Percentiles rank a stretch among this genome's conserved stretches.
These are phyloP conservation scores for Huntiella omanensis DNA, from an alignment of 2,329 filamentous ascomycete species.

Conservation along the genomic window DNA sequence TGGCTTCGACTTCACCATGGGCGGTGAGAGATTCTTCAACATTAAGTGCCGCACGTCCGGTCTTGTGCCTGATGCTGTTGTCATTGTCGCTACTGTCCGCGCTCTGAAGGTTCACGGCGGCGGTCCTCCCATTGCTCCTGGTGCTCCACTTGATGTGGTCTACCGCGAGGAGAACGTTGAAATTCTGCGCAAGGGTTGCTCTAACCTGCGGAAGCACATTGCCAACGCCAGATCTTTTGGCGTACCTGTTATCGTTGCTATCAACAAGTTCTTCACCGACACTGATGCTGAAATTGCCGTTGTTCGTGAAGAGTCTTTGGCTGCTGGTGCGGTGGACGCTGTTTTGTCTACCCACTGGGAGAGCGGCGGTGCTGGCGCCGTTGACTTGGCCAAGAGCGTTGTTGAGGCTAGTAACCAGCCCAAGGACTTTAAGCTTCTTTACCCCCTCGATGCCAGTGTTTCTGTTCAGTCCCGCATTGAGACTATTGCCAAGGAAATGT, in stretches of 20 bases:
- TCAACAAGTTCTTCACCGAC: conserved; percentile 92
- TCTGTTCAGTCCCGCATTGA: conserved; percentile 79
- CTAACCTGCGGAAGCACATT: conserved; percentile 93
- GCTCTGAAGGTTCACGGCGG: conserved; percentile 95
- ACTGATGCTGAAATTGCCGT: conserved; percentile 81
- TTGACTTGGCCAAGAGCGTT: conserved; percentile 75
- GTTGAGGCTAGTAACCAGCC: conserved; percentile 66
- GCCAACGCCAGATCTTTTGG: conserved; percentile 76
- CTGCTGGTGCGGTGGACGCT: conserved; percentile 84
- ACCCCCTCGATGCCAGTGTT: conserved; percentile 45
- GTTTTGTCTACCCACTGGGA: conserved; percentile 95
- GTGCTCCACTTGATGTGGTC: conserved; percentile 64
- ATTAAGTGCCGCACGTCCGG: conserved; percentile 97
- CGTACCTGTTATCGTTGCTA: conserved; percentile 84
- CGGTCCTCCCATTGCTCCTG: conserved; percentile 80
- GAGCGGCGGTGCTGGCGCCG: conserved; percentile 74
- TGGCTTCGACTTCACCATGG: conserved; percentile 99
- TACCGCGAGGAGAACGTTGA: conserved; percentile 92
- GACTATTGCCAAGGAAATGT: conserved; percentile 80
- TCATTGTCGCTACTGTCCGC: conserved; percentile 87
- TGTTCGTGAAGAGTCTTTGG: conserved; percentile 75
- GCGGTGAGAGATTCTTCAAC: conserved; percentile 98
- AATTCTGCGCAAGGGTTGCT: conserved; percentile 69
- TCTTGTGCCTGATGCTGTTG: conserved; percentile 78
- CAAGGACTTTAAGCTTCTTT: conserved; percentile 76